Base-by-base conservation (phyloP, 2,329 filamentous ascomycete species). In the Claviceps cyperi region DNA sequence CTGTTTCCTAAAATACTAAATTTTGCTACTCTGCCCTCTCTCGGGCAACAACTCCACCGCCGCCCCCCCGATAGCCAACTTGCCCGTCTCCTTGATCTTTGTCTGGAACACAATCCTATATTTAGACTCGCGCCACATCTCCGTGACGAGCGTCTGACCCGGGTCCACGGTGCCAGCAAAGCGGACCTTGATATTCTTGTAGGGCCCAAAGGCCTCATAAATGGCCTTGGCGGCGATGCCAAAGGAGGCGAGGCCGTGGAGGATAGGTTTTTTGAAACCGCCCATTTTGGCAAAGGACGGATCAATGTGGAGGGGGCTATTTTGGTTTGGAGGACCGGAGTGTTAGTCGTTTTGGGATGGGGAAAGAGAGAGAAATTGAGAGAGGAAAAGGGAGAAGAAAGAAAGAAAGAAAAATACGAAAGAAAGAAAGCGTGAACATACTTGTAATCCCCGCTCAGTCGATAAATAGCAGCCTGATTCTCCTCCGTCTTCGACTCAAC, bases 211-310 rank as follows among this genome's bases (percentile, higher is more conserved):
- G 11, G 75, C 83, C 69, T 88, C 78, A 65, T 90, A 84, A 39
- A 98, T 81, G 53, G 91, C 89, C 76, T 95, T 96, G 56, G 84
- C 87, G 15, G 86, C 83, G 57, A 97, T 80, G 58, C 92, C 92
- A 61, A 98, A 91, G 64, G 83, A 92, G 77, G 89, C 95, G 38
- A 98, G 80, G n/a, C 92, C 92, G 72, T 98, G 92, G 49, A 98
- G 75, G 64, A 98, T 98, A 13, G 92, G 92, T 28, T 74, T 80
- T 70, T 92, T 85, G 80, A 98, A 98, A 52, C 92, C 92, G 52
- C 91, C 92, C 59, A 94, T 83, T 73, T 92, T 92, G 70, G 87
- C 87, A 69, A 98, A 97, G 47, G 81, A 78, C 1, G 92, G 92
- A 67, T 98, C 92, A 54, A 98, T 84, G 72, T 98, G 92, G 1